These are phyloP conservation scores for Pyricularia grisea DNA, from an alignment of 2,329 filamentous ascomycete genomes.

Conservation along the genomic window DNA sequence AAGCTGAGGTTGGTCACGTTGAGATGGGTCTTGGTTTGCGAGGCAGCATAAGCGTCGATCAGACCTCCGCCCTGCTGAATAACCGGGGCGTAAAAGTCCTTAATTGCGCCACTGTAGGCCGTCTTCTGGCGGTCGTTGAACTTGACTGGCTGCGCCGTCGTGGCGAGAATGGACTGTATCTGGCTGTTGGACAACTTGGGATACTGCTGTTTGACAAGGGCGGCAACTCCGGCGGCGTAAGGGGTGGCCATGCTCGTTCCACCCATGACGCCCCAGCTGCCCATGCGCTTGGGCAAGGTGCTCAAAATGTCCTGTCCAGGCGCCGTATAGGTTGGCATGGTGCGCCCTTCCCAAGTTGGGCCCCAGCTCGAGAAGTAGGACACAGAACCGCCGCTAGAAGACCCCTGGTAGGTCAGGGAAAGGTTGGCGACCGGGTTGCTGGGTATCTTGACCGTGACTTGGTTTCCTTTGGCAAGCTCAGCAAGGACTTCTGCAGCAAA, in stretches of 20 bases:
- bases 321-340: constrained; percentile 9
- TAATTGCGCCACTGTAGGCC: neutral
- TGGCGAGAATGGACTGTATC: constrained; percentile 14
- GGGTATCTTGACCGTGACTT: constrained; percentile 24
- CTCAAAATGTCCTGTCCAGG: neutral
- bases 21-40: constrained; percentile 24
- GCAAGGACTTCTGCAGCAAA: neutral
- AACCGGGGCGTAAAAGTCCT: constrained; percentile 8
- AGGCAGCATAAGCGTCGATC: constrained; percentile 27
- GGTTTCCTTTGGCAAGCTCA: neutral
- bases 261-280: neutral
- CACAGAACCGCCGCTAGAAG: neutral
- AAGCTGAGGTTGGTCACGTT: constrained; percentile 27
- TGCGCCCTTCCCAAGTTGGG: neutral
- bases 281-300: neutral
- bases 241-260: constrained; percentile 2
- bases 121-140: constrained; percentile 13
- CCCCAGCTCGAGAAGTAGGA: neutral
- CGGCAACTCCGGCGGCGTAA: neutral
- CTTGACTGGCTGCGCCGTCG: constrained; percentile 15
- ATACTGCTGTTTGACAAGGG: neutral
- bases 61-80: constrained; percentile 9
- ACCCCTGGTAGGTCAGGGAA: neutral
- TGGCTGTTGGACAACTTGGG: neutral
- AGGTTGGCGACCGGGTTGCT: constrained; percentile 20